Evolutionary conservation across 73 alveolate genomes (phyloP), one percentile per base, ranked within the genome.

Genomic region (Uronychia binucleata): DNA sequence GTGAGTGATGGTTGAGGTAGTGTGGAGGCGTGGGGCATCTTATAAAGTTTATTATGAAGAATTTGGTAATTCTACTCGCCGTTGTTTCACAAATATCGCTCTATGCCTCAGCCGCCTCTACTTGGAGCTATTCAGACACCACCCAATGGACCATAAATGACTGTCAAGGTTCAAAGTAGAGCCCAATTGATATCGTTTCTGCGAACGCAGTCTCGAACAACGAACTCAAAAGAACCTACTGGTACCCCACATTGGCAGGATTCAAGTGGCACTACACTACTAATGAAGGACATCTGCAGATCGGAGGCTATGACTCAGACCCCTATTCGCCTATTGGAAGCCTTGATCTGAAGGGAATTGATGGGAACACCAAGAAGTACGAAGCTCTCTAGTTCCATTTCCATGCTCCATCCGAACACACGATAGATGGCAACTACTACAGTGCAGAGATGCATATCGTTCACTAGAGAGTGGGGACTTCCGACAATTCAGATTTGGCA

Each of bases 321-420:
- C 67, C 67, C 67, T 46, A 46, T 19, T 11, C 67, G 5, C 67
- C 67, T 11, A 5, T 46, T 46, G 67, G 67, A 5, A 46, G 19
- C n/a, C 67, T 46, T 11, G 67, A 46, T 11, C 5, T 11, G 5
- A 46, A 5, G 5, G 5, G 19, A 46, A 46, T 19, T 11, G 19
- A 46, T 46, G 67, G 67, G 67, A 19, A 46, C 5, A 19, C 19
- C 19, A 19, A 46, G 19, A 46, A 46, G 67, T 46, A 46, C 67
- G 67, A 46, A 19, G 67, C 67, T 11, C 75, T 78, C 58, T 89
- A 93, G 79, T 93, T 95, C 78, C 98, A 95, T 92, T 95, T 95
- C 86, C 99, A 97, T 90, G 92, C 97, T 33, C 94, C 97, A 26
- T 89, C 98, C 58, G 99, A 97, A 75, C 99, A 97, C 84, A 89